Conservation (phyloP, 768 basidiomycete species). For the Leucocoprinus leucothites region DNA sequence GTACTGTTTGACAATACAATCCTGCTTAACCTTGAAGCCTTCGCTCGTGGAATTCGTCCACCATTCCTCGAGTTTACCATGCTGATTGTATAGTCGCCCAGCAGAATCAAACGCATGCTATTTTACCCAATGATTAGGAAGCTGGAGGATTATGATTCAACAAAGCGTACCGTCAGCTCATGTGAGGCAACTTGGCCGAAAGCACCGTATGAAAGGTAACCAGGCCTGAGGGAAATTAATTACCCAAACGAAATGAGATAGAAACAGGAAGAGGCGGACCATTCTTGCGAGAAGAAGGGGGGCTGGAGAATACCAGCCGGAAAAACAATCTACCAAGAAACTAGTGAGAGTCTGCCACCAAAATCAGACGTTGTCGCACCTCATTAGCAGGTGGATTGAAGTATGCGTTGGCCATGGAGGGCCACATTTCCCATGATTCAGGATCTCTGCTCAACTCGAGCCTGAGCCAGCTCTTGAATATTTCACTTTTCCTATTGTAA, state of each 20-base stretch:
- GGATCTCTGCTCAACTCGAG: constrained; percentile 67
- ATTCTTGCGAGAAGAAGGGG: constrained; percentile 83
- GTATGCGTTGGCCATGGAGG: constrained; percentile 86
- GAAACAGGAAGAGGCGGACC: constrained; percentile 38
- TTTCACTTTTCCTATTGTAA: constrained; percentile 46
- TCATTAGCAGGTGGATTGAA: constrained; percentile 87
- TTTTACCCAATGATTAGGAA: background rate
- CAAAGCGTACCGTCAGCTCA: constrained; percentile 67
- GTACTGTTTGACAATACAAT: constrained; percentile 91
- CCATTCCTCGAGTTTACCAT: constrained; percentile 87
- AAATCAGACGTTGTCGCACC: constrained; percentile 34
- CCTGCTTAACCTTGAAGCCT: constrained; percentile 77
- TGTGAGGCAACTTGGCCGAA: constrained; percentile 93
- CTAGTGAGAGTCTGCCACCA: background rate
- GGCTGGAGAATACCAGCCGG: constrained; percentile 94
- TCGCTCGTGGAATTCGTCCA: constrained; percentile 88
- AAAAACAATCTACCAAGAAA: constrained; percentile 73
- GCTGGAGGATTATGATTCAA: background rate
- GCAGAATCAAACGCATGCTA: constrained; percentile 91
- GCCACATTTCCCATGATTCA: constrained; percentile 85
- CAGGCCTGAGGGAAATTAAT: constrained; percentile 54
- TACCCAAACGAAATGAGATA: constrained; percentile 11
- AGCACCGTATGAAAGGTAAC: constrained; percentile 86
- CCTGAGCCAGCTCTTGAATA: constrained; percentile 69
- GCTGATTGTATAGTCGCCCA: constrained; percentile 86